Conservation (phyloP, 208 protist species). For the Angomonas ambiguus region DNA sequence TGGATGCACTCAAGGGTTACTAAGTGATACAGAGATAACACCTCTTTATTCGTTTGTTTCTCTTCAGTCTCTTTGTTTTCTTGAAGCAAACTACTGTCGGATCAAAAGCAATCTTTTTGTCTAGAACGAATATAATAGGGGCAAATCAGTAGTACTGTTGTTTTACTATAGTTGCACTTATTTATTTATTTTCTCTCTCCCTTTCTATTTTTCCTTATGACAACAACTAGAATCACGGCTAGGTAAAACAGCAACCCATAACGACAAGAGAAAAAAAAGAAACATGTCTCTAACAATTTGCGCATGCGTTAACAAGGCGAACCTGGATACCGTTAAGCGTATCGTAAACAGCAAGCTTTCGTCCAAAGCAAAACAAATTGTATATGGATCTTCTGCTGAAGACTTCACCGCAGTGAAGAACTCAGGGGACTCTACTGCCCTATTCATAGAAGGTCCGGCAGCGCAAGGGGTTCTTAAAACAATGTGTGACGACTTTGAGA, state of each 20-base stretch:
- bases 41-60: neutral
- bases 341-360: too few species aligned
- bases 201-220: neutral
- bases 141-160: neutral
- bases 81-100: neutral
- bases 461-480: constrained; percentile 47
- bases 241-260: too few species aligned
- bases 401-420: constrained; percentile 38
- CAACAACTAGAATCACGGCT: too few species aligned
- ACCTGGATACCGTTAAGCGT: too few species aligned
- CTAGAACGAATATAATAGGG: neutral
- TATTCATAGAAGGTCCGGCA: constrained; percentile 19
- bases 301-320: neutral
- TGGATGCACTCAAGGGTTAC: constrained; percentile 31
- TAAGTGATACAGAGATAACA: neutral
- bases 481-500: constrained; percentile 56
- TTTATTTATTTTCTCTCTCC: constrained; percentile 1
- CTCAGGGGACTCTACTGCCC: constrained; percentile 13
- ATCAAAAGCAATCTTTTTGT: neutral
- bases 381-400: constrained; percentile 17
- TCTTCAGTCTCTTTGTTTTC: neutral
- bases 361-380: too few species aligned
- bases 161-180: constrained; percentile 8
- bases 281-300: neutral
- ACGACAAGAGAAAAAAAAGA: neutral